Percentiles rank a stretch among this genome's conserved stretches.
phyloP scores from a whole-genome alignment of 2,329 filamentous ascomycete species.

The Calonectria henricotiae region DNA sequence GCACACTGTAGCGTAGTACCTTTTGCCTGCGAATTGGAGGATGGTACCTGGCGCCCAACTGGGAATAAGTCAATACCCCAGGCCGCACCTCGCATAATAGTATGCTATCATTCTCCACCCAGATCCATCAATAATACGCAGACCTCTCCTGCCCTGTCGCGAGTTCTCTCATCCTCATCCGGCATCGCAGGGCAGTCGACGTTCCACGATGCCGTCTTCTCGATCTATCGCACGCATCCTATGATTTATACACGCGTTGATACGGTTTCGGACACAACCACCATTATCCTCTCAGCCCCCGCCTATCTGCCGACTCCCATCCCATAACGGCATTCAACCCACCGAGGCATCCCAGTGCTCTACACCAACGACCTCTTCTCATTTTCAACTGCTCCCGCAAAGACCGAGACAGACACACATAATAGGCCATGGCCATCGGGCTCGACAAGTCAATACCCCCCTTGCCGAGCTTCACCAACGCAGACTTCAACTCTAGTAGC shows the following conservation, averaged over 20 bases:
- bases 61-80: slow-evolving; percentile 26
- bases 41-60: slow-evolving; percentile 15
- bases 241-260: slow-evolving; percentile 30
- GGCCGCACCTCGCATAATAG: slow-evolving; percentile 22
- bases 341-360: not conserved
- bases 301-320: not conserved
- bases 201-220: slow-evolving; percentile 48
- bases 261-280: slow-evolving; percentile 1
- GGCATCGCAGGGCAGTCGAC: slow-evolving; percentile 38
- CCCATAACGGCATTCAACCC: slow-evolving; percentile 7
- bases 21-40: slow-evolving; percentile 4
- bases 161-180: slow-evolving; percentile 35
- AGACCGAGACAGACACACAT: slow-evolving; percentile 1
- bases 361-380: not conserved
- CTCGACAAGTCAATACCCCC: slow-evolving; percentile 44
- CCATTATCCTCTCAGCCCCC: not conserved
- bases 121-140: slow-evolving; percentile 35
- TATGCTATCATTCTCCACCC: slow-evolving; percentile 30
- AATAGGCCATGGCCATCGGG: slow-evolving; percentile 49
- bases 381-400: not conserved
- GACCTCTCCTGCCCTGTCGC: slow-evolving; percentile 37
- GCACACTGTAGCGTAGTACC: not conserved
- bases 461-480: slow-evolving; percentile 43
- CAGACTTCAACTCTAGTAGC: slow-evolving; percentile 36
- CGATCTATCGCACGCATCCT: slow-evolving; percentile 36